A percentile compares a stretch with the other conserved stretches of the same genome.
Evolutionary conservation across 805 yeast genomes (phyloP).

Genomic region (Wickerhamiella vanderwaltii): DNA sequence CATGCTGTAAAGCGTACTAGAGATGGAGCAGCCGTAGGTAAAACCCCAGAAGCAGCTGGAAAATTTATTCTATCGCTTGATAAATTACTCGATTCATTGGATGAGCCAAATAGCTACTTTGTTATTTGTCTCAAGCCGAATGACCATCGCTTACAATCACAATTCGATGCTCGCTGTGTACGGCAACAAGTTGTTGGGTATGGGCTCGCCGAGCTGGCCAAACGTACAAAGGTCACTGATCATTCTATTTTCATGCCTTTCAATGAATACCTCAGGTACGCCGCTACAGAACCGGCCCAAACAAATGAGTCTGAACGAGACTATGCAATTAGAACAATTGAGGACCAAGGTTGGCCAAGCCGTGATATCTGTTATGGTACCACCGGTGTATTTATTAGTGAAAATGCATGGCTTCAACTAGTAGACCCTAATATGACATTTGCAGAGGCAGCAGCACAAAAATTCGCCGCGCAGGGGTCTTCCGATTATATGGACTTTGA

Average conservation of each 20-base stretch:
- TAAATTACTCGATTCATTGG: conserved; percentile 28
- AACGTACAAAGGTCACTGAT: conserved; percentile 30
- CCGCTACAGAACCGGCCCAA: conserved; percentile 15
- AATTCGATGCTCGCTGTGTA: conserved; percentile 34
- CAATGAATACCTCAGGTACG: conserved; percentile 26
- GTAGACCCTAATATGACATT: conserved; percentile 29
- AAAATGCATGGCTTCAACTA: conserved; percentile 31
- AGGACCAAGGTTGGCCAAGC: conserved; percentile 26
- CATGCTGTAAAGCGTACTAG: conserved; percentile 1
- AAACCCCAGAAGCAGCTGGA: conserved; percentile 14
- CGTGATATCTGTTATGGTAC: conserved; percentile 31
- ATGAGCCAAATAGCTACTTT: conserved; percentile 31
- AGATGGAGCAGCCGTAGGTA: background rate
- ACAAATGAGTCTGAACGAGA: conserved; percentile 25
- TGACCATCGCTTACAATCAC: conserved; percentile 28
- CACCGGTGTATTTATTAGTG: conserved; percentile 32
- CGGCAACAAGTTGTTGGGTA: conserved; percentile 33
- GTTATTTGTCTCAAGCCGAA: conserved; percentile 33
- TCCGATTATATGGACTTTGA: conserved; percentile 27
- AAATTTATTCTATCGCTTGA: conserved; percentile 28
- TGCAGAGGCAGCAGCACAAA: conserved; percentile 26
- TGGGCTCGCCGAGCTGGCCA: conserved; percentile 32
- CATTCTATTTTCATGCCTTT: conserved; percentile 31
- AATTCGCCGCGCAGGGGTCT: conserved; percentile 21
- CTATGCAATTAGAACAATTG: conserved; percentile 23